phyloP scores from a whole-genome alignment of 805 yeast genomes.

The Wickerhamiella occidentalis region DNA sequence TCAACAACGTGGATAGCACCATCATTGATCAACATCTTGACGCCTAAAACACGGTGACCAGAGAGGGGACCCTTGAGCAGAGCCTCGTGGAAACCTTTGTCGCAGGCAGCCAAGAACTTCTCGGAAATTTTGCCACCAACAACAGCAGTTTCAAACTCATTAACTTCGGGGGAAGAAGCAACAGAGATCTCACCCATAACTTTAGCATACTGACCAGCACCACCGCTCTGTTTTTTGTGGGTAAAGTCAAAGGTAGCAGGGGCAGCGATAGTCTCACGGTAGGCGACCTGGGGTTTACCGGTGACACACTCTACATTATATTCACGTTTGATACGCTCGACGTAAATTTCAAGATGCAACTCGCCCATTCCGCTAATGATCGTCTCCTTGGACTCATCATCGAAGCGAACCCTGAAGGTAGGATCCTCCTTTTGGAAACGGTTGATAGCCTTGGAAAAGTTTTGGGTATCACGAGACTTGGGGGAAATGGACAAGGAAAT shows the following conservation, averaged over 20 bases:
- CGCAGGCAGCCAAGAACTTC: slow-evolving; percentile 86
- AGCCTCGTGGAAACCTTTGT: slow-evolving; percentile 89
- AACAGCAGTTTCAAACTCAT: slow-evolving; percentile 71
- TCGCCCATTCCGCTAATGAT: slow-evolving; percentile 97
- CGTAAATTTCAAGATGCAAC: slow-evolving; percentile 90
- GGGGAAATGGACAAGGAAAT: slow-evolving; percentile 87
- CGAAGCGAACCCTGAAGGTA: slow-evolving; percentile 86
- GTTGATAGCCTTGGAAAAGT: slow-evolving; percentile 92
- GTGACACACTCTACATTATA: slow-evolving; percentile 90
- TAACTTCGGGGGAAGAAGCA: slow-evolving; percentile 34
- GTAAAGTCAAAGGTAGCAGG: slow-evolving; percentile 78
- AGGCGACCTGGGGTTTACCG: slow-evolving; percentile 96
- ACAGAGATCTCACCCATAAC: slow-evolving; percentile 75
- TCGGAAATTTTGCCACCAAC: slow-evolving; percentile 97
- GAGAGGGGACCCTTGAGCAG: slow-evolving; percentile 92
- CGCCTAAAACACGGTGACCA: slow-evolving; percentile 90
- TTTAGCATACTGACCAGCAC: slow-evolving; percentile 98
- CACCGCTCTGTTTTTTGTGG: slow-evolving; percentile 97
- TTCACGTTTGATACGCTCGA: slow-evolving; percentile 96
- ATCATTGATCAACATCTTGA: slow-evolving; percentile 84
- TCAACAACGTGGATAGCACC: slow-evolving; percentile 97
- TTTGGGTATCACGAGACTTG: slow-evolving; percentile 69
- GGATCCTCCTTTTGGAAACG: slow-evolving; percentile 99
- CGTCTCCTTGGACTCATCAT: slow-evolving; percentile 85
- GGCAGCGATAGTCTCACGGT: slow-evolving; percentile 78